Evolutionary conservation across 805 yeast species (phyloP).

Genomic region (Teunomyces atbi): DNA sequence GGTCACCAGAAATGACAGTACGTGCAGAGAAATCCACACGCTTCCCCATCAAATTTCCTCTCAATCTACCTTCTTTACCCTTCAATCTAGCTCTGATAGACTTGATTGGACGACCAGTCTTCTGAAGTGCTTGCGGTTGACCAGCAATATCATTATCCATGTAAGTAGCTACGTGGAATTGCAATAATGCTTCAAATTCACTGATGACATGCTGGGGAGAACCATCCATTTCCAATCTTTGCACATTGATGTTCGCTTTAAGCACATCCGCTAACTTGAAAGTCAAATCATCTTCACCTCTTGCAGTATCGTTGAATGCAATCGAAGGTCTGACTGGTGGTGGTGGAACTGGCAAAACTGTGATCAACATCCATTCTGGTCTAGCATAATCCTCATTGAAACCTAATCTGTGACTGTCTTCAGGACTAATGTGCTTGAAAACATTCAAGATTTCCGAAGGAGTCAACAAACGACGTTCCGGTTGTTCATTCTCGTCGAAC

Average conservation of each 20-base stretch:
- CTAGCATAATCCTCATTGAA: constrained; percentile 95
- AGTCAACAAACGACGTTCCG: constrained; percentile 84
- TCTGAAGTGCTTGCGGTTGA: constrained; percentile 98
- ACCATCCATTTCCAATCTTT: constrained; percentile 95
- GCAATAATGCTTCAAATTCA: constrained; percentile 92
- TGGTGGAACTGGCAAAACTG: constrained; percentile 99
- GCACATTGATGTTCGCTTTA: constrained; percentile 97
- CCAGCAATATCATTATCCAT: constrained; percentile 99
- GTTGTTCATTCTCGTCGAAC: constrained; percentile 82
- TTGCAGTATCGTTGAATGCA: constrained; percentile 95
- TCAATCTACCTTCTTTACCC: constrained; percentile 98
- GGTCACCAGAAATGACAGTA: constrained; percentile 99
- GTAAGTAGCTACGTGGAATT: constrained; percentile 97
- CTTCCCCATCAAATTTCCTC: constrained; percentile 99
- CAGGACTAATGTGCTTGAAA: constrained; percentile 83
- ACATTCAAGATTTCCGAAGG: constrained; percentile 90
- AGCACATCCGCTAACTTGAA: constrained; percentile 94
- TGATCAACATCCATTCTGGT: constrained; percentile 97
- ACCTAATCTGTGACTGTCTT: constrained; percentile 81
- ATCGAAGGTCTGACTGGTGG: constrained; percentile 99
- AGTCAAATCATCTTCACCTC: constrained; percentile 99
- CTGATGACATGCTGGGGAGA: constrained; percentile 98
- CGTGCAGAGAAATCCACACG: constrained; percentile 99
- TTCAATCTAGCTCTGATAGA: constrained; percentile 98
- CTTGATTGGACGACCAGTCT: constrained; percentile 97